A percentile compares a stretch with the other conserved stretches of the same genome.
Conservation (phyloP, 2,329 filamentous ascomycete species). For the Plenodomus lindquistii region DNA sequence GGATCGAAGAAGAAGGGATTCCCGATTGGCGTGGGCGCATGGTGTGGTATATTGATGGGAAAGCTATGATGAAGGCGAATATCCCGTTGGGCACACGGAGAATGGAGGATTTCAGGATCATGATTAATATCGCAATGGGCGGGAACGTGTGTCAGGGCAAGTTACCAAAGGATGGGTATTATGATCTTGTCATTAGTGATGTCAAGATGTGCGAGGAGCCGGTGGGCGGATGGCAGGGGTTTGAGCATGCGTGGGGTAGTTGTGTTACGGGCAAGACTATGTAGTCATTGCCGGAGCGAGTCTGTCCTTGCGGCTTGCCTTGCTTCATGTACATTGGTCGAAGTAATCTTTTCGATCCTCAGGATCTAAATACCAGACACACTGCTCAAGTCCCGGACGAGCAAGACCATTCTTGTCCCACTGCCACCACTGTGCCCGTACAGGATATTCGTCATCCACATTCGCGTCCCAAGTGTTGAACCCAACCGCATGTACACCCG, state of each 20-base stretch:
- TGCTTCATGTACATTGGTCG: no score
- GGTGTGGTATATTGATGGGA: constrained; percentile 64
- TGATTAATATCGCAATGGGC: constrained; percentile 66
- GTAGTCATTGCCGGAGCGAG: constrained; percentile 8
- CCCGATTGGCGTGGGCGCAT: constrained; percentile 52
- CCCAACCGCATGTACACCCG: no score
- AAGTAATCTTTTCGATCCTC: no score
- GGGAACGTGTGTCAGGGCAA: constrained; percentile 61
- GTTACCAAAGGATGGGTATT: constrained; percentile 56
- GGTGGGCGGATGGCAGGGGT: constrained; percentile 59
- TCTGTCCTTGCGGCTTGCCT: no score
- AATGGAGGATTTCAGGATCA: constrained; percentile 60
- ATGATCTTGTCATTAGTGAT: constrained; percentile 61
- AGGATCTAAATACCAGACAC: no score
- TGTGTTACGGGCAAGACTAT: constrained; percentile 39
- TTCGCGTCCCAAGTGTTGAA: no score
- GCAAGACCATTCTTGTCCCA: no score
- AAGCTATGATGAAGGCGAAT: constrained; percentile 60
- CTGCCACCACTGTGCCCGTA: no score
- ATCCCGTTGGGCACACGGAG: constrained; percentile 58
- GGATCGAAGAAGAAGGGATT: constrained; percentile 54
- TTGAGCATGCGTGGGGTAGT: constrained; percentile 56
- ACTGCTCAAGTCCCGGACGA: no score
- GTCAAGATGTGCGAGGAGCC: constrained; percentile 59
- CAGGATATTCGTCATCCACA: no score